Percentiles rank a stretch among this genome's conserved stretches.
Conservation (phyloP, 441 rosid species). For the Pelargonium myrrhifolium region DNA sequence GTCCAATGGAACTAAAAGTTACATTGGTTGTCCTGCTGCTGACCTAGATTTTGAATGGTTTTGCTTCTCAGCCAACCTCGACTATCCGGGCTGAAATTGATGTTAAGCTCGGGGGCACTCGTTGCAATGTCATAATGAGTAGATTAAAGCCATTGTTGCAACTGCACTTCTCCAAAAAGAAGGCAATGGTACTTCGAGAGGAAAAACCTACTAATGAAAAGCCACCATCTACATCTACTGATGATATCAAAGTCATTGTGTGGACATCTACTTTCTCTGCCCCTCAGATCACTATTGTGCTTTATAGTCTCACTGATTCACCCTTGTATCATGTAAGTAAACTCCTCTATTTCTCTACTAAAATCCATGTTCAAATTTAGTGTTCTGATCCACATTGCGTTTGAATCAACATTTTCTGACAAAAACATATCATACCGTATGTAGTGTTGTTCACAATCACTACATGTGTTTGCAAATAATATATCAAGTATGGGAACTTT, state of each 20-base stretch:
- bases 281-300: constrained; percentile 86
- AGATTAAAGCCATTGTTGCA: constrained; percentile 82
- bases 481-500: constrained; percentile 66
- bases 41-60: constrained; percentile 10
- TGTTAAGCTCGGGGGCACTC: constrained; percentile 83
- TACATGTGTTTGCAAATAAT: constrained; percentile 89
- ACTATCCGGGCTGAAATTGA: constrained; percentile 88
- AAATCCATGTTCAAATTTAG: background rate
- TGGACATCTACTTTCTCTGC: constrained; percentile 98
- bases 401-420: constrained; percentile 7
- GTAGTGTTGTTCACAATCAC: constrained; percentile 94
- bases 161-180: constrained; percentile 59
- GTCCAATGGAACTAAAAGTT: constrained; percentile 25
- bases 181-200: constrained; percentile 62
- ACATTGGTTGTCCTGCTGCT: no score
- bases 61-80: constrained; percentile 54
- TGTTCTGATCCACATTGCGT: background rate
- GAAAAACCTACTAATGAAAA: constrained; percentile 28
- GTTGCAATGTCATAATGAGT: constrained; percentile 57
- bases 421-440: constrained; percentile 15
- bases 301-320: constrained; percentile 45
- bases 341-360: constrained; percentile 13
- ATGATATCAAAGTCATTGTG: constrained; percentile 55
- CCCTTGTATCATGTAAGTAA: constrained; percentile 89
- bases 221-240: constrained; percentile 32